Evolutionary conservation across 352 stramenopile genomes (phyloP).

Genomic region (Pythium sp.): DNA sequence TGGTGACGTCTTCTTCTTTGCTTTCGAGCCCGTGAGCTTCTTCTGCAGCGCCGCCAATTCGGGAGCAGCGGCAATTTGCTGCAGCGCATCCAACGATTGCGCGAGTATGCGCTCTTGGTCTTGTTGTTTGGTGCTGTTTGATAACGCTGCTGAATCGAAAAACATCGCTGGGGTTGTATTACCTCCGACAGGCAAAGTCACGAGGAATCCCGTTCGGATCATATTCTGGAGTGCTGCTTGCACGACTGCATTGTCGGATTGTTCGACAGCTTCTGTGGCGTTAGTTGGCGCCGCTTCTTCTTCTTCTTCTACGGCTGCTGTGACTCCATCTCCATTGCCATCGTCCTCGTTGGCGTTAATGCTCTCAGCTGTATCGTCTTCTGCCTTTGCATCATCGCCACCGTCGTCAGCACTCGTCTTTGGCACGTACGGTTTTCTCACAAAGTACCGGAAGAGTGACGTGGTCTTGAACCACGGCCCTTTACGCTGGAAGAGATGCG

Average conservation of each 20-base stretch:
- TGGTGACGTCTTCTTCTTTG: slow-evolving; percentile 13
- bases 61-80: slow-evolving; percentile 40
- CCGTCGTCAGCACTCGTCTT: background rate
- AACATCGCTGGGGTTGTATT: background rate
- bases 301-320: background rate
- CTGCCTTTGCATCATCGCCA: background rate
- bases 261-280: background rate
- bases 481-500: slow-evolving; percentile 74
- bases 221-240: slow-evolving; percentile 12
- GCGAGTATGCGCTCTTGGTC: slow-evolving; percentile 23
- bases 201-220: slow-evolving; percentile 10
- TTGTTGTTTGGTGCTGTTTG: slow-evolving; percentile 1
- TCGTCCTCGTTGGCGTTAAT: background rate
- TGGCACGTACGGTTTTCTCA: slow-evolving; percentile 6
- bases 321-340: background rate
- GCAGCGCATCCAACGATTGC: slow-evolving; percentile 45
- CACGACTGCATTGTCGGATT: slow-evolving; percentile 8
- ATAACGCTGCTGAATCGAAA: background rate
- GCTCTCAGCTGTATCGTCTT: background rate
- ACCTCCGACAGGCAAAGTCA: slow-evolving; percentile 1
- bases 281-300: background rate
- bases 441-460: slow-evolving; percentile 63
- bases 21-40: slow-evolving; percentile 54
- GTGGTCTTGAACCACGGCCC: slow-evolving; percentile 70
- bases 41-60: slow-evolving; percentile 53